Conservation (phyloP, 2,329 filamentous ascomycete genomes). For the Aspergillus intermedius region DNA sequence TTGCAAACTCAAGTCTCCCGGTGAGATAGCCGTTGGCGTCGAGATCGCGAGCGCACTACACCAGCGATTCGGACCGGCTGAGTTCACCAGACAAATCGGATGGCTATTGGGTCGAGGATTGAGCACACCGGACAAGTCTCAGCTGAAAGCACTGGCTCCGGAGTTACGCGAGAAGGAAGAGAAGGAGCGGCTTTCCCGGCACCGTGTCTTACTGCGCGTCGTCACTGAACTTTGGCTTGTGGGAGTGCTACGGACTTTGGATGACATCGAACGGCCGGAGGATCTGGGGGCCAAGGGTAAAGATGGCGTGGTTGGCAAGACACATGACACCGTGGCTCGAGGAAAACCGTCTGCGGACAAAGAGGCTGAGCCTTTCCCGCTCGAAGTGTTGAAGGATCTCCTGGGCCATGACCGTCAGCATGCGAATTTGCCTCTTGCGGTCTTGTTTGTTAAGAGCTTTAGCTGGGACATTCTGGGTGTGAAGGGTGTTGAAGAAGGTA, state of each 20-base stretch:
- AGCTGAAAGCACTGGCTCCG: constrained; percentile 67
- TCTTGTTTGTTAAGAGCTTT: constrained; percentile 93
- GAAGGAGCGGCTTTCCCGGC: constrained; percentile 81
- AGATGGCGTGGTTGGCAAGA: constrained; percentile 45
- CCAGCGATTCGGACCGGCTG: constrained; percentile 81
- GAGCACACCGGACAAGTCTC: constrained; percentile 79
- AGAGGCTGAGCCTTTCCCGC: constrained; percentile 82
- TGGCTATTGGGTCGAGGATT: constrained; percentile 90
- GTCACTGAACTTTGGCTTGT: constrained; percentile 96
- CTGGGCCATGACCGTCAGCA: constrained; percentile 91
- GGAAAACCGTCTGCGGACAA: constrained; percentile 54
- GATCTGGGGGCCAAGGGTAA: constrained; percentile 52
- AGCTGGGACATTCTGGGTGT: constrained; percentile 91
- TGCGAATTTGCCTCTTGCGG: constrained; percentile 79
- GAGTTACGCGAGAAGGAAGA: constrained; percentile 92
- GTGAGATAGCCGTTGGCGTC: constrained; percentile 85
- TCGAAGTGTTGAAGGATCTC: constrained; percentile 96
- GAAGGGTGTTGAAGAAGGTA: constrained; percentile 65
- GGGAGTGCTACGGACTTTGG: constrained; percentile 74
- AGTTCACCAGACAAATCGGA: constrained; percentile 86
- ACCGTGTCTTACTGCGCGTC: constrained; percentile 77
- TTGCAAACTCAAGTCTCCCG: constrained; percentile 81
- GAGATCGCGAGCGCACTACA: constrained; percentile 94
- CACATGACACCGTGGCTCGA: constrained; percentile 55
- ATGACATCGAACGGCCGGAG: constrained; percentile 60